Percentiles rank a stretch among this genome's conserved stretches.
These are phyloP conservation scores for Zasmidium citrigriseum DNA, from an alignment of 2,329 filamentous ascomycete species.

Conservation along the genomic window DNA sequence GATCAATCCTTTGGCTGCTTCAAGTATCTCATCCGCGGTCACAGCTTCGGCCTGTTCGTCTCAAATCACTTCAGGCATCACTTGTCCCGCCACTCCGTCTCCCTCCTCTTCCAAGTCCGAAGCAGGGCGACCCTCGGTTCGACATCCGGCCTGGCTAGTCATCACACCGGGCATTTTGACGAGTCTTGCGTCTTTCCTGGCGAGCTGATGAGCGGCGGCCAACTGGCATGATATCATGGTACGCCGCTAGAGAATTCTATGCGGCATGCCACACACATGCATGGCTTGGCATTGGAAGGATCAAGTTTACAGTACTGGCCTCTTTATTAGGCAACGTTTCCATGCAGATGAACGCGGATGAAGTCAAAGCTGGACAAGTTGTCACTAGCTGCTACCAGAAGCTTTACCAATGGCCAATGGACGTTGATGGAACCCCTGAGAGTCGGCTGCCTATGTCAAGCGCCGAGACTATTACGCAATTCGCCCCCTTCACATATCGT, in stretches of 20 bases:
- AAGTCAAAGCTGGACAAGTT: neutral
- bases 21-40: neutral
- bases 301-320: neutral
- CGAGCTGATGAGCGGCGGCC: no score
- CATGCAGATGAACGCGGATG: neutral
- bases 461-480: neutral
- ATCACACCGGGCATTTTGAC: neutral
- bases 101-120: neutral
- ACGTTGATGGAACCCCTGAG: no score
- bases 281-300: no score
- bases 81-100: neutral
- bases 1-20: slow-evolving; percentile 1
- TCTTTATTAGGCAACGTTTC: neutral
- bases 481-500: neutral
- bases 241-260: no score
- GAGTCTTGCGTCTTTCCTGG: neutral
- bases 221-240: no score
- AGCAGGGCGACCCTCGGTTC: neutral
- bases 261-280: no score
- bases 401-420: no score
- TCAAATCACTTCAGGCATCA: neutral
- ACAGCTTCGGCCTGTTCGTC: neutral
- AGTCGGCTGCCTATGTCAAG: neutral
- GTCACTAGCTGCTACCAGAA: neutral
- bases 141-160: neutral